phyloP scores from a whole-genome alignment of 495 filamentous ascomycete species.

The Talaromyces adpressus region DNA sequence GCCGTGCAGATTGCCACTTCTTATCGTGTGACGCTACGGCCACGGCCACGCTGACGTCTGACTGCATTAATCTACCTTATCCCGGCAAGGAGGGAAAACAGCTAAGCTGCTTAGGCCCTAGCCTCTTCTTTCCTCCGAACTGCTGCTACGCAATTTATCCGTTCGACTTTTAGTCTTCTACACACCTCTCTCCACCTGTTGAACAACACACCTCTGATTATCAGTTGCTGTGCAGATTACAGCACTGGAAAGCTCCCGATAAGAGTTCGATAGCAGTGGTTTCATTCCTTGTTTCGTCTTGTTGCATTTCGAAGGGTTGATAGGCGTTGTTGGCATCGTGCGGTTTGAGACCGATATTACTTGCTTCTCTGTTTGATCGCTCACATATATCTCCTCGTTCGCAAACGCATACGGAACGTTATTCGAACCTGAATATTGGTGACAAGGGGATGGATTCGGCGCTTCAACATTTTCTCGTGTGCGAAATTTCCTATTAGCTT shows the following conservation, averaged over 20 bases:
- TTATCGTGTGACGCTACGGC: not conserved
- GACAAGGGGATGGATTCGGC: not conserved
- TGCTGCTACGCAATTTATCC: not conserved
- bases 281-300: not conserved
- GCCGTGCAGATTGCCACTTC: not conserved
- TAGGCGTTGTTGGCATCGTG: not conserved
- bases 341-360: not conserved
- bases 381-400: not conserved
- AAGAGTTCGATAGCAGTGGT: not conserved
- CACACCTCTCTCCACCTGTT: not conserved
- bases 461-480: not conserved
- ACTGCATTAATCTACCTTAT: not conserved
- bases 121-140: not conserved
- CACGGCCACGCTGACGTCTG: not conserved
- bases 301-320: not conserved
- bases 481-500: not conserved
- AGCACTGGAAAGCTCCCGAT: not conserved
- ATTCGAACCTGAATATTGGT: not conserved
- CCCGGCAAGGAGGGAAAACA: not conserved
- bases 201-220: not conserved
- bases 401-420: not conserved
- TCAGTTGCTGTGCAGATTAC: not conserved
- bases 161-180: not conserved
- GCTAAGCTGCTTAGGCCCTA: not conserved
- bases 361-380: not conserved